Base-by-base conservation (phyloP, 352 stramenopile genomes). In the Halophytophthora polymorphica region DNA sequence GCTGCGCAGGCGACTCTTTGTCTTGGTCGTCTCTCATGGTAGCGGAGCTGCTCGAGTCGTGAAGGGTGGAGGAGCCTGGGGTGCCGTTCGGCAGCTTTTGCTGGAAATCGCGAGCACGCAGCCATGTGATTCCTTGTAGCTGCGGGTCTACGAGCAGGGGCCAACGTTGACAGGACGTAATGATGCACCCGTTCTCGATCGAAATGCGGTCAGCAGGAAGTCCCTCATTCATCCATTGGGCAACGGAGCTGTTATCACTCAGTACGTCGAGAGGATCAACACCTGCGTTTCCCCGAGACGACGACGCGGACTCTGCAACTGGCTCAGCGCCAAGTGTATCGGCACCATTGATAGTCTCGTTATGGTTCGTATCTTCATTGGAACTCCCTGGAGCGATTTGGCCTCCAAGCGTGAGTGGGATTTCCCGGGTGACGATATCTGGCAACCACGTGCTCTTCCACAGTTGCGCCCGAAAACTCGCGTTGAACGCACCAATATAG, bases 141-240 rank as follows among this genome's bases (percentile, higher is more conserved):
- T 97, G 88, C 8, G 89, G 89, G 38, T 97, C 89, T 2, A 97
- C 91, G 13, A 97, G 69, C 15, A 97, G 68, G 3, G 89, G 89
- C 88, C 89, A 97, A 4, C 89, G 63, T 37, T 85, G 76, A 40
- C 79, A 96, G 19, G 83, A 93, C 29, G 82, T 86, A 39, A 97
- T 92, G 46, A 97, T 97, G 43, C 83, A 93, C 15, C 89, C 91
- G 45, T 97, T 98, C 52, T 98, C 91, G 13, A 96, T 81, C 10
- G 86, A 96, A 13, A 98, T 96, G 6, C 88, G 74, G 56, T 98
- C 90, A 0, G 88, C 74, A 2, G 90, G 90, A 0, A 98, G 58
- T 0, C 85, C 86, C 72, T 97, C 88, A 49, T 97, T 96, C 82
- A 96, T 88, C 91, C 90, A 97, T 41, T 95, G 77, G 0, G 90